Conservation (phyloP, 768 basidiomycete species). For the Tricholoma matsutake region DNA sequence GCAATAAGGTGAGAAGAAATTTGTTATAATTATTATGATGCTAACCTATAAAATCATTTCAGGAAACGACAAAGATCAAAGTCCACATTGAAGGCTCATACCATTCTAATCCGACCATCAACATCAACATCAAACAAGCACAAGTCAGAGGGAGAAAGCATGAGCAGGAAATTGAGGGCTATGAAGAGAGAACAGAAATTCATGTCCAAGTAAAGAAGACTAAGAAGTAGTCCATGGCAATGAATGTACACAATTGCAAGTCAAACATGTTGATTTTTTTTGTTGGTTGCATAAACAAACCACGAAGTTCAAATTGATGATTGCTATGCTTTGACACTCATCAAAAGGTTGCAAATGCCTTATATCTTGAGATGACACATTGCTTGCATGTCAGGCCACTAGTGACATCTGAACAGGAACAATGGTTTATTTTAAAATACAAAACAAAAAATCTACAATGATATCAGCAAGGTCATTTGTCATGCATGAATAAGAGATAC, state of each 20-base stretch:
- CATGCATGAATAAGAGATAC: background rate
- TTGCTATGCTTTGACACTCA: too few relatives aligned
- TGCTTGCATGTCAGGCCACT: background rate
- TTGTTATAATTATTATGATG: background rate
- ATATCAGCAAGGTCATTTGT: too few relatives aligned
- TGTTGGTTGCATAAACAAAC: too few relatives aligned
- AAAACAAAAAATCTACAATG: background rate
- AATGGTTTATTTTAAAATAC: background rate
- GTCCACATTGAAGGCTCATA: background rate
- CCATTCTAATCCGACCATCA: background rate
- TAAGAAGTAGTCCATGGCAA: background rate
- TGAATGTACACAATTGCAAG: background rate
- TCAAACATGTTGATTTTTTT: too few relatives aligned
- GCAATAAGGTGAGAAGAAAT: background rate
- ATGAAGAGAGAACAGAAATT: background rate
- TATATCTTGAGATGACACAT: background rate
- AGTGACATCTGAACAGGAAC: background rate
- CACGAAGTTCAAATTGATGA: too few relatives aligned
- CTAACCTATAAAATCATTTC: conserved; percentile 1
- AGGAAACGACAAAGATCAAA: background rate
- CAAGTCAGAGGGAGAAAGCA: background rate
- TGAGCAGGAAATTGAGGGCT: too few relatives aligned
- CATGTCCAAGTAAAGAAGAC: background rate
- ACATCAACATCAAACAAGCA: background rate
- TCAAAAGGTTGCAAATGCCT: too few relatives aligned